Conservation (phyloP, 2,329 filamentous ascomycete species). For the Clonostachys byssicola region DNA sequence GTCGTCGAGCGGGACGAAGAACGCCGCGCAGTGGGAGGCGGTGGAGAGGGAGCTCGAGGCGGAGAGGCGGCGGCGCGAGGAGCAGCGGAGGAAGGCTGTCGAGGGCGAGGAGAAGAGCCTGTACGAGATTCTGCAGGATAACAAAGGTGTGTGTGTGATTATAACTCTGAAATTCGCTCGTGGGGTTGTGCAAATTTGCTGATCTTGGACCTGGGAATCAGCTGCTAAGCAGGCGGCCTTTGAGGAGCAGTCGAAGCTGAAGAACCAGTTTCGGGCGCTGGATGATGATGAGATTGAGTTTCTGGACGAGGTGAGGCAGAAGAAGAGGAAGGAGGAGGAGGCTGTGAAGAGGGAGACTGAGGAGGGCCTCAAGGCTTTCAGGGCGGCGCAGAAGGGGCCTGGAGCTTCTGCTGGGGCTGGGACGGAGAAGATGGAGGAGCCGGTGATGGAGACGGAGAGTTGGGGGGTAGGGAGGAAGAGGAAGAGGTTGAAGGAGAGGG, state of each 20-base stretch:
- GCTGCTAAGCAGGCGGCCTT: slow-evolving; percentile 80
- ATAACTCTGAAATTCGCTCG: not conserved
- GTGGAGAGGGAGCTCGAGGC: slow-evolving; percentile 63
- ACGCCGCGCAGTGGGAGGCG: slow-evolving; percentile 52
- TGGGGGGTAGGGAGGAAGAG: slow-evolving; percentile 30
- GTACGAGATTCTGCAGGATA: slow-evolving; percentile 74
- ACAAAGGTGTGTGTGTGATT: slow-evolving; percentile 62
- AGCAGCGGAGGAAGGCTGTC: slow-evolving; percentile 36
- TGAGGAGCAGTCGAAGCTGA: slow-evolving; percentile 66
- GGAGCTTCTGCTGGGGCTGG: slow-evolving; percentile 9
- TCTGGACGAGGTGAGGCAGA: slow-evolving; percentile 53
- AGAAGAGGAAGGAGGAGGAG: slow-evolving; percentile 49
- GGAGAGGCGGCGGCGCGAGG: slow-evolving; percentile 49
- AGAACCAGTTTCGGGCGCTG: slow-evolving; percentile 73
- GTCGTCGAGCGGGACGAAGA: slow-evolving; percentile 8
- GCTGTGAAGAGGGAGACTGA: slow-evolving; percentile 49
- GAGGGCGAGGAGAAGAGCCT: slow-evolving; percentile 54
- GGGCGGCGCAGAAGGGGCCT: slow-evolving; percentile 38
- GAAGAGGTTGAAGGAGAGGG: slow-evolving; percentile 27
- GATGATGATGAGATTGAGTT: slow-evolving; percentile 80
- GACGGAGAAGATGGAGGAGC: slow-evolving; percentile 11
- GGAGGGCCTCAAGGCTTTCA: slow-evolving; percentile 51
- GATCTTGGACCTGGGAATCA: slow-evolving; percentile 16
- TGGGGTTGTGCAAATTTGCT: not conserved
- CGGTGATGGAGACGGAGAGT: slow-evolving; percentile 14